Evolutionary conservation across 352 stramenopile species (phyloP).

Genomic region (Pythium aquatile): DNA sequence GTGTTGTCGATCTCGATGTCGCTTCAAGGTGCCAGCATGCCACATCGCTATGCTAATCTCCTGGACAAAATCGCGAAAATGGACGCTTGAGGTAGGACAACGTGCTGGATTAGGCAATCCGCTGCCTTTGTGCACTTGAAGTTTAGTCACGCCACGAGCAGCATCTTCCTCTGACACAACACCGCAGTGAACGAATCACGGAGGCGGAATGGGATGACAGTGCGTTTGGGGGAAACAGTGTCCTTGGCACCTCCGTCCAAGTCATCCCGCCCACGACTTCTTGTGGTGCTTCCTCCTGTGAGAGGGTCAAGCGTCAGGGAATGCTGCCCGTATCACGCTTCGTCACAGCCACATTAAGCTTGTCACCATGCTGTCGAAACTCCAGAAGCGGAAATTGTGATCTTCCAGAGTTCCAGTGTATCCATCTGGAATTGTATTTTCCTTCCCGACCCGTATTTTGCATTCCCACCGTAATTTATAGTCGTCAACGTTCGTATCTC

Average conservation of each 20-base stretch:
- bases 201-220: neutral
- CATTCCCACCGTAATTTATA: too few relatives aligned
- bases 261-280: too few relatives aligned
- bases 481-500: neutral
- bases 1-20: neutral
- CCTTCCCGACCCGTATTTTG: neutral
- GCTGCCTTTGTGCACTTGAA: neutral
- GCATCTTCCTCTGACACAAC: neutral
- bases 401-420: constrained; percentile 1
- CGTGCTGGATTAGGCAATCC: neutral
- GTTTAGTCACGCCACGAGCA: neutral
- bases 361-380: too few relatives aligned
- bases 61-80: too few relatives aligned
- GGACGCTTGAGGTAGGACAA: neutral
- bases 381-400: neutral
- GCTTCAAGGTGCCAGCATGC: too few relatives aligned
- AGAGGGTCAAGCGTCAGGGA: too few relatives aligned
- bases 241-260: too few relatives aligned
- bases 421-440: neutral
- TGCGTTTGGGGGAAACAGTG: neutral
- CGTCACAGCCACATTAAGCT: too few relatives aligned
- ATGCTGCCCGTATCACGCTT: too few relatives aligned
- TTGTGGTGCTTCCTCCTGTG: too few relatives aligned
- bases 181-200: neutral
- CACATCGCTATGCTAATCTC: too few relatives aligned